Percentiles rank a stretch among this genome's conserved stretches.
phyloP scores from a whole-genome alignment of 805 yeast species.

The Cyberlindnera japonica region DNA sequence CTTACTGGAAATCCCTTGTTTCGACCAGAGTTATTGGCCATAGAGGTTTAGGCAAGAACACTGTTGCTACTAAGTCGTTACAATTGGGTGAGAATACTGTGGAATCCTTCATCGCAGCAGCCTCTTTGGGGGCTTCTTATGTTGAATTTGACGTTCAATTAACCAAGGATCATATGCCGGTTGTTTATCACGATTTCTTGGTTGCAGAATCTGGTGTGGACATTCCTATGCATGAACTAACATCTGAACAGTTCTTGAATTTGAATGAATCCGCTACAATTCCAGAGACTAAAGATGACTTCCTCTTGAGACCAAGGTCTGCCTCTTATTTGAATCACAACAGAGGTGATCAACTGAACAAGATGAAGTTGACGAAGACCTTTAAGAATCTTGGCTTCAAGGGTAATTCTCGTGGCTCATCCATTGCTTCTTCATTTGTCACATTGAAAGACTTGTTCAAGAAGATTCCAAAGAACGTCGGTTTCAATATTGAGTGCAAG shows the following conservation, averaged over 20 bases:
- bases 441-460: conserved; percentile 81
- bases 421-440: conserved; percentile 89
- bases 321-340: conserved; percentile 19
- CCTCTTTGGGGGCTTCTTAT: conserved; percentile 92
- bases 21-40: conserved; percentile 93
- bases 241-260: conserved; percentile 81
- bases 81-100: conserved; percentile 95
- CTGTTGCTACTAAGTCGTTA: conserved; percentile 63
- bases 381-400: conserved; percentile 83
- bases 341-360: conserved; percentile 35
- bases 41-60: conserved; percentile 90
- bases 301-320: conserved; percentile 28
- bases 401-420: conserved; percentile 87
- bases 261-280: conserved; percentile 33
- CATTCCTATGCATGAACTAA: conserved; percentile 90
- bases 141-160: conserved; percentile 96
- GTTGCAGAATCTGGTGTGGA: conserved; percentile 96
- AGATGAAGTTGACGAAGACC: conserved; percentile 85
- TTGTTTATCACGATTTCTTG: conserved; percentile 88
- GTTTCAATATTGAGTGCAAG: conserved; percentile 92
- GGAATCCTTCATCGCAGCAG: conserved; percentile 93
- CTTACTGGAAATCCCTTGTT: conserved; percentile 88
- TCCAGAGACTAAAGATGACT: conserved; percentile 24
- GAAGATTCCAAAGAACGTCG: conserved; percentile 77
- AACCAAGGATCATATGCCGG: conserved; percentile 88